These are phyloP conservation scores for Adansonia madagascariensis DNA, from an alignment of 441 rosid species.

Conservation along the genomic window DNA sequence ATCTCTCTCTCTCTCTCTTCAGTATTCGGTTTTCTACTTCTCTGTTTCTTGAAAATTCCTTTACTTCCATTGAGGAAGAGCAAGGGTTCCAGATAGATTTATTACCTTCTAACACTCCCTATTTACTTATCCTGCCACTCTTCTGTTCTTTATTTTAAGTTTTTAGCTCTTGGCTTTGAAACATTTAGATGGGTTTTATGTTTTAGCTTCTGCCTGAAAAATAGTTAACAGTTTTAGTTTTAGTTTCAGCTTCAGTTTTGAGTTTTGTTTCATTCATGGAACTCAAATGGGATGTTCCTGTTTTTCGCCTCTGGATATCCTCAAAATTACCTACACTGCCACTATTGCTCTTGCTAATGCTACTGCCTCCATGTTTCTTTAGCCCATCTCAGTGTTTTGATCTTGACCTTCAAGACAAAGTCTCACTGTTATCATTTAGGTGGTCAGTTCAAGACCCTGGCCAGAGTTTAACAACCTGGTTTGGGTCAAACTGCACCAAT, in stretches of 20 bases:
- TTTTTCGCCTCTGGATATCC: slow-evolving; percentile 24
- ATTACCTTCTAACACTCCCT: background rate
- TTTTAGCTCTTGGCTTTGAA: background rate
- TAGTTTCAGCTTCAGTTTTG: background rate
- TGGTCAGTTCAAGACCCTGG: slow-evolving; percentile 55
- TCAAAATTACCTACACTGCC: slow-evolving; percentile 27
- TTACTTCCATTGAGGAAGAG: background rate
- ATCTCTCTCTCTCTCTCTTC: background rate
- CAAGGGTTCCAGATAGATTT: slow-evolving; percentile 4
- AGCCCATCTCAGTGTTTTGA: slow-evolving; percentile 44
- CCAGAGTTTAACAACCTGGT: slow-evolving; percentile 62
- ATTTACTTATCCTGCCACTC: slow-evolving; percentile 16
- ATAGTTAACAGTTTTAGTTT: background rate
- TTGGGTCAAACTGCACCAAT: slow-evolving; percentile 60
- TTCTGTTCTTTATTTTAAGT: background rate
- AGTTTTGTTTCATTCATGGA: slow-evolving; percentile 36
- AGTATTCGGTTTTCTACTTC: background rate
- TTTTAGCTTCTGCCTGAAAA: slow-evolving; percentile 11
- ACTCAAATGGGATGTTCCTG: slow-evolving; percentile 37
- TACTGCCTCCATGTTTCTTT: slow-evolving; percentile 26
- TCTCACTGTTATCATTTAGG: slow-evolving; percentile 57
- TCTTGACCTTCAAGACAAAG: slow-evolving; percentile 60
- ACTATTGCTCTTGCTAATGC: slow-evolving; percentile 35
- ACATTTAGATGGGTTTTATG: slow-evolving; percentile 7
- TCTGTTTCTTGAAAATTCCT: background rate